Evolutionary conservation across 495 filamentous ascomycete genomes (phyloP), one percentile per base, ranked within the genome.

Genomic region (Niebla homalea): DNA sequence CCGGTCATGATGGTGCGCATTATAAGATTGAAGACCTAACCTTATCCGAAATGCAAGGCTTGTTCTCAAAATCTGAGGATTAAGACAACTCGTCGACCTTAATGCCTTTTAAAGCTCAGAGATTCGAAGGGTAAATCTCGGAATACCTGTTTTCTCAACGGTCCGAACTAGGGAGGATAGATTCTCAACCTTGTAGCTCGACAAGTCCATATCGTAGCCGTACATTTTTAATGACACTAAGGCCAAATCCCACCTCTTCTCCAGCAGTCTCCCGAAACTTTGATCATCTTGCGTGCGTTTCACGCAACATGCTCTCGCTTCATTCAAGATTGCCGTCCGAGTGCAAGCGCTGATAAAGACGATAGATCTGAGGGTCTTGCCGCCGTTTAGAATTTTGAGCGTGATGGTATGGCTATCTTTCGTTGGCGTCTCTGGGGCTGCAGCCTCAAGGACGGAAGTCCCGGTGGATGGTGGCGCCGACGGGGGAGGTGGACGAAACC

Each of bases 191-290:
- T 46, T 47, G 43, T 52, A 46, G 37, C 42, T 52, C 43, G 25
- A 46, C 50, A 52, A 46, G 35, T 52, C 50, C 50, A 38, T 52
- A 32, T 52, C 50, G 50, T 22, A 46, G 25, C 50, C 50, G 43
- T 52, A 46, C 50, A 52, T 52, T 36, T 52, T 52, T 21, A 46
- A 46, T 36, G 50, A 52, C 23, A 52, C 18, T 29, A 52, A 47
- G 42, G 50, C 35, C 50, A 52, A 38, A 52, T 52, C 23, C 11
- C 43, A 52, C 43, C 50, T 18, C 43, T 47, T 18, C 26, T 19
- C 42, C 50, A 52, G 50, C 50, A 47, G 41, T 12, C 23, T 52
- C 22, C 32, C 50, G 37, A 46, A 37, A 38, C 11, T 39, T 39
- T 46, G 50, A 52, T 52, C 41, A 47, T 46, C 41, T 47, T 52